These are phyloP conservation scores for Annulohypoxylon maeteangense DNA, from an alignment of 495 filamentous ascomycete species.

Conservation along the genomic window DNA sequence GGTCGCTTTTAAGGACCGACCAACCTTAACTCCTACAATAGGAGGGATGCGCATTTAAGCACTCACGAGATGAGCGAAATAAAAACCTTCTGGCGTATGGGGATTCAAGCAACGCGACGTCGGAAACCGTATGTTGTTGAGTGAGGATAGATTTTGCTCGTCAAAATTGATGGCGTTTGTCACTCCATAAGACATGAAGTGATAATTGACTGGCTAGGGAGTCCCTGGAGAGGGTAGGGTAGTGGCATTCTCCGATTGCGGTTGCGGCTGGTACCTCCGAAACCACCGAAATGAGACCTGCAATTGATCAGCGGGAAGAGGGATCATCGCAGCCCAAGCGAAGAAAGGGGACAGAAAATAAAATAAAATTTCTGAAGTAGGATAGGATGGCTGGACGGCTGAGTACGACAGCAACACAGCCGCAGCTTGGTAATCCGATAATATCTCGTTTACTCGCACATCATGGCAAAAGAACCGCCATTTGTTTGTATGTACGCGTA, in stretches of 20 bases:
- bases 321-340: constrained; percentile 46
- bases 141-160: constrained; percentile 3
- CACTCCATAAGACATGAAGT: constrained; percentile 11
- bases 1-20: background rate
- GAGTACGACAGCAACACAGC: constrained; percentile 40
- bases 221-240: constrained; percentile 11
- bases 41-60: background rate
- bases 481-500: constrained; percentile 30
- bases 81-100: background rate
- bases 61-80: constrained; percentile 6
- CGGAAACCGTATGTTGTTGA: constrained; percentile 1
- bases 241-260: constrained; percentile 42
- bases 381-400: constrained; percentile 18
- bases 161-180: constrained; percentile 14
- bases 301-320: constrained; percentile 40
- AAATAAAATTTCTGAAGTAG: constrained; percentile 27
- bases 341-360: constrained; percentile 24
- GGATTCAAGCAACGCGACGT: background rate
- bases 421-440: constrained; percentile 30
- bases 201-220: background rate
- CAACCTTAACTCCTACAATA: background rate
- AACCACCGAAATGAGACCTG: constrained; percentile 52
- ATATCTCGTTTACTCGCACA: constrained; percentile 25
- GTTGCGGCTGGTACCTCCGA: constrained; percentile 45
- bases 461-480: background rate